Conservation (phyloP, 1,139 yeast genomes). For the Candida frijolesensis region DNA sequence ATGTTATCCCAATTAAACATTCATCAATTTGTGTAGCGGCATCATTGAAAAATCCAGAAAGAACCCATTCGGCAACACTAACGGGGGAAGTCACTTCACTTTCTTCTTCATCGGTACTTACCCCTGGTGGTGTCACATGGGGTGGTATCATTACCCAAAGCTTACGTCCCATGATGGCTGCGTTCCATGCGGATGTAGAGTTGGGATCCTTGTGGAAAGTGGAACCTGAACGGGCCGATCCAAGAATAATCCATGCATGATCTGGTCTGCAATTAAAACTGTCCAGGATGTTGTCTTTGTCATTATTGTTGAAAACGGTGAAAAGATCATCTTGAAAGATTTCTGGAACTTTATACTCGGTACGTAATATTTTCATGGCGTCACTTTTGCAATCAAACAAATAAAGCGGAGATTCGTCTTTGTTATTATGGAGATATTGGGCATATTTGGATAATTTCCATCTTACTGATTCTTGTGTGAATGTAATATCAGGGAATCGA, state of each 20-base stretch:
- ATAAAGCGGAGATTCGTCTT: conserved; percentile 83
- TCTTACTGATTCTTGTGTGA: conserved; percentile 82
- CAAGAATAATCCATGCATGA: conserved; percentile 86
- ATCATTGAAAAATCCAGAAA: conserved; percentile 78
- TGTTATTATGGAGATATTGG: conserved; percentile 60
- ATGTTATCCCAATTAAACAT: conserved; percentile 70
- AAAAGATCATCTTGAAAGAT: conserved; percentile 56
- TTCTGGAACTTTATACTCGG: conserved; percentile 58
- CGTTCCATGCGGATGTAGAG: conserved; percentile 89
- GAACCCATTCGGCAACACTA: conserved; percentile 89
- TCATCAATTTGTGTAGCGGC: conserved; percentile 40
- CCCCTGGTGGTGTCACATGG: conserved; percentile 78
- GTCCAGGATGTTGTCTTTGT: conserved; percentile 23
- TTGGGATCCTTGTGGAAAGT: conserved; percentile 94
- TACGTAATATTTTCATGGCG: conserved; percentile 59
- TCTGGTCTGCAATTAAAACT: conserved; percentile 68
- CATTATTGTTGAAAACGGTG: conserved; percentile 36
- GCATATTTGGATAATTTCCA: conserved; percentile 71
- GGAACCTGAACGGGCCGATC: conserved; percentile 80
- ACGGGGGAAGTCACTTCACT: conserved; percentile 92
- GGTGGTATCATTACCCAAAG: conserved; percentile 92
- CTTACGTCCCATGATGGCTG: conserved; percentile 72
- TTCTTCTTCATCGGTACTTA: conserved; percentile 72
- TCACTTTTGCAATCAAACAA: conserved; percentile 75
- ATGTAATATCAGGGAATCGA: conserved; percentile 60